Base-by-base conservation (phyloP, 306 rosid species). In the Acacia confusa region DNA sequence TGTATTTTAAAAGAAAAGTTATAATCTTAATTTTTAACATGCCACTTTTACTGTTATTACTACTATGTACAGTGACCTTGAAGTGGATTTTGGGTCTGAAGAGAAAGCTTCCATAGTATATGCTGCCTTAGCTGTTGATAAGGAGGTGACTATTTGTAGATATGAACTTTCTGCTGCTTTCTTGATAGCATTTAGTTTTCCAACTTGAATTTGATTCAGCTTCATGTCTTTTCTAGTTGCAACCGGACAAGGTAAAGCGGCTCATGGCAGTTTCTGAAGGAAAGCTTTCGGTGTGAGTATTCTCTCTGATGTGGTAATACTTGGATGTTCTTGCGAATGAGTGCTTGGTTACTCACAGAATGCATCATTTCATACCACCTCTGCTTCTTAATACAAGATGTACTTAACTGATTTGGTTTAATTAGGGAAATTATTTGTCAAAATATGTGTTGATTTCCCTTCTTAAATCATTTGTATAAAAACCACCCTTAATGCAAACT, bases 231-330 rank as follows among this genome's bases (percentile, higher is more conserved):
- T 61, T 82, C 88, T 88, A 92, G 97, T 89, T 95, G 92, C 99
- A 93, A 82, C 99, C 98, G 7, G 94, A 93, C 80, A 95, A 95
- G 81, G 97, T 95, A 73, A 92, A 86, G 85, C 90, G 94, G 80
- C 58, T 70, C 77, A 90, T 95, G 94, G 30, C 82, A 10, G 89
- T 87, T 24, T 87, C 97, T 43, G 65, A 87, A 68, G 94, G 94
- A 83, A 93, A 89, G 85, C 92, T 95, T 83, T 88, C 84, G 0
- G 96, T 88, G 97, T 90, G 84, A 93, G 97, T 82, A 83, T 72
- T 28, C 45, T 45, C 68, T 55, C n/a, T 75, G 20, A 10, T 20
- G n/a, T 68, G 40, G 66, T 81, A 32, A 41, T 78, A 48, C 30
- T n/a, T 25, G n/a, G 22, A 45, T 45, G 34, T 13, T 71, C 66